These are phyloP conservation scores for Monarda citriodora DNA, from an alignment of 305 asterid genomes.

Conservation along the genomic window DNA sequence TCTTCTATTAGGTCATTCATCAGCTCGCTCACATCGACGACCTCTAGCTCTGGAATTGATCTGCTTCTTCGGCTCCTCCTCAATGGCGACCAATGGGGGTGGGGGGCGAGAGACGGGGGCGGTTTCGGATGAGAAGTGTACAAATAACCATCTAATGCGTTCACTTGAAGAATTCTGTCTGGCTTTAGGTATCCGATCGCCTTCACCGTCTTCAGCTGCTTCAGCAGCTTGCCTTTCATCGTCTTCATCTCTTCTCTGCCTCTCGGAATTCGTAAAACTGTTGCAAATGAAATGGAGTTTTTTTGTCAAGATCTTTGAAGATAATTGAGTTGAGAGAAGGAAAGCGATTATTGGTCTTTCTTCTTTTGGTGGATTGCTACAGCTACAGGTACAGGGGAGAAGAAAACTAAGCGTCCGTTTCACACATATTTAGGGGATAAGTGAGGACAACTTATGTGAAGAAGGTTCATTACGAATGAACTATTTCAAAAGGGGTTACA, in stretches of 20 bases:
- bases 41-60: conserved; percentile 49
- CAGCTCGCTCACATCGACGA: conserved; percentile 59
- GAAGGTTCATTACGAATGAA: too few species aligned
- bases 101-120: conserved; percentile 31
- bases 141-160: conserved; percentile 56
- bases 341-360: neutral
- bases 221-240: conserved; percentile 82
- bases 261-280: conserved; percentile 4
- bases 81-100: conserved; percentile 30
- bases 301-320: neutral
- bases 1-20: conserved; percentile 77
- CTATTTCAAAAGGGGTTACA: too few species aligned
- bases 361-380: conserved; percentile 25
- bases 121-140: conserved; percentile 36
- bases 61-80: conserved; percentile 32
- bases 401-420: neutral
- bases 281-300: conserved; percentile 9
- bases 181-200: conserved; percentile 77
- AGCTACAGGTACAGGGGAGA: neutral
- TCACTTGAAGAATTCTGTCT: conserved; percentile 64
- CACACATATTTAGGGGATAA: too few species aligned
- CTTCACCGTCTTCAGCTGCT: conserved; percentile 80
- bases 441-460: too few species aligned
- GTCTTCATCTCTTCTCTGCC: conserved; percentile 44
- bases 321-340: neutral